Conservation (phyloP, 441 rosid species). For the Gossypium gossypioides region DNA sequence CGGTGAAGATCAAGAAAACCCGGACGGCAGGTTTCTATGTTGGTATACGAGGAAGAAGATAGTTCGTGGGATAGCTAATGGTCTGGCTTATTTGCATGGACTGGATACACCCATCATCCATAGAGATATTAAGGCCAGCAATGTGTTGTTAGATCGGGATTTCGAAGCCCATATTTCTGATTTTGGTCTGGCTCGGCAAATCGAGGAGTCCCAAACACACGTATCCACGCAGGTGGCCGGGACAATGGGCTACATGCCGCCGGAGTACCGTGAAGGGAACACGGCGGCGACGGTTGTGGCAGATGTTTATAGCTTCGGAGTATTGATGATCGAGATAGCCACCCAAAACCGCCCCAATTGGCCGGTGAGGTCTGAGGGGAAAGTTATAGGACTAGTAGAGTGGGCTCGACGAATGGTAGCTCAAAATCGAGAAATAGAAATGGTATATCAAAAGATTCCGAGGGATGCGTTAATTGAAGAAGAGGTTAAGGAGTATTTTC, state of each 20-base stretch:
- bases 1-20: slow-evolving; percentile 16
- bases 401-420: slow-evolving; percentile 47
- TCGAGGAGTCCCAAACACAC: slow-evolving; percentile 45
- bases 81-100: slow-evolving; percentile 62
- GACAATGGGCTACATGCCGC: slow-evolving; percentile 96
- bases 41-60: slow-evolving; percentile 52
- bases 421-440: slow-evolving; percentile 35
- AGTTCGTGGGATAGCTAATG: slow-evolving; percentile 52
- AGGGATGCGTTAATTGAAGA: slow-evolving; percentile 25
- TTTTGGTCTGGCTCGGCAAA: slow-evolving; percentile 63
- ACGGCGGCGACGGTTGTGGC: slow-evolving; percentile 52
- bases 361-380: slow-evolving; percentile 26
- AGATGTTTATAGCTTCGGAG: slow-evolving; percentile 74
- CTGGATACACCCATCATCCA: slow-evolving; percentile 69
- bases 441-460: slow-evolving; percentile 32
- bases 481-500: slow-evolving; percentile 40
- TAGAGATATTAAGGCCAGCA: slow-evolving; percentile 75
- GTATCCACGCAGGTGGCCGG: slow-evolving; percentile 89
- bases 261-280: slow-evolving; percentile 71
- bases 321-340: slow-evolving; percentile 65
- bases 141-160: slow-evolving; percentile 43
- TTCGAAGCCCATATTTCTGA: slow-evolving; percentile 69
- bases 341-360: slow-evolving; percentile 55
- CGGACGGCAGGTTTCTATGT: slow-evolving; percentile 16
- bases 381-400: slow-evolving; percentile 40